Percentiles rank a stretch among this genome's conserved stretches.
phyloP scores from a whole-genome alignment of 495 filamentous ascomycete species.

The Aspergillus carlsbadensis region DNA sequence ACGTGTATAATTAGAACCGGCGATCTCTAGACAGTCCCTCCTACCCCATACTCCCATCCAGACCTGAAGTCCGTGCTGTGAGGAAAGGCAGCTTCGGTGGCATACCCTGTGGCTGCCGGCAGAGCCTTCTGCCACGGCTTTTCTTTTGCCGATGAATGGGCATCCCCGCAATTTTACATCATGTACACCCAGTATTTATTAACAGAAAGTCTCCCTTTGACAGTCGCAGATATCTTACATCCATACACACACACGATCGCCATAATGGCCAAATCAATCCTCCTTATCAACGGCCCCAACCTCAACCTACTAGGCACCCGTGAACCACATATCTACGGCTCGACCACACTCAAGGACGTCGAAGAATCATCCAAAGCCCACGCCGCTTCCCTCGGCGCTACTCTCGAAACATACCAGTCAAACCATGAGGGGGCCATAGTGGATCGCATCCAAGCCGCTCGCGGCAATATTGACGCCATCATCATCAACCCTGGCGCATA shows the following conservation, averaged over 20 bases:
- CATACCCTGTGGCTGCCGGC: neutral
- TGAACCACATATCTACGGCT: conserved; percentile 69
- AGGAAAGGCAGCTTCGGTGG: too few relatives aligned
- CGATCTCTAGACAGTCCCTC: too few relatives aligned
- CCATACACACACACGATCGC: neutral
- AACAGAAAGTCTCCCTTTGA: neutral
- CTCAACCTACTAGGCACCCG: conserved; percentile 75
- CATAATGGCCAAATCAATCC: conserved; percentile 54
- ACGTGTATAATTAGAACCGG: too few relatives aligned
- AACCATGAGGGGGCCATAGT: conserved; percentile 66
- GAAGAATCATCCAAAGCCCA: conserved; percentile 42
- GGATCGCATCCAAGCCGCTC: conserved; percentile 58
- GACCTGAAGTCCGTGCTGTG: neutral
- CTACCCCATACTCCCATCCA: neutral
- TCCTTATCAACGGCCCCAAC: conserved; percentile 79
- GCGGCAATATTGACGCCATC: conserved; percentile 54
- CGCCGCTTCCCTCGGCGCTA: conserved; percentile 38
- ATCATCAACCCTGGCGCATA: conserved; percentile 70
- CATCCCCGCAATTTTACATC: neutral
- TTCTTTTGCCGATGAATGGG: too few relatives aligned
- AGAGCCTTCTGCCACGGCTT: conserved; percentile 4
- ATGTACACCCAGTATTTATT: neutral
- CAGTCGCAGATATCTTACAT: neutral
- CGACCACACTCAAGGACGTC: conserved; percentile 60
- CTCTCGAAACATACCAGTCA: conserved; percentile 58